These are phyloP conservation scores for Talaromyces sp. DNA, from an alignment of 2,329 filamentous ascomycete genomes.

Conservation along the genomic window DNA sequence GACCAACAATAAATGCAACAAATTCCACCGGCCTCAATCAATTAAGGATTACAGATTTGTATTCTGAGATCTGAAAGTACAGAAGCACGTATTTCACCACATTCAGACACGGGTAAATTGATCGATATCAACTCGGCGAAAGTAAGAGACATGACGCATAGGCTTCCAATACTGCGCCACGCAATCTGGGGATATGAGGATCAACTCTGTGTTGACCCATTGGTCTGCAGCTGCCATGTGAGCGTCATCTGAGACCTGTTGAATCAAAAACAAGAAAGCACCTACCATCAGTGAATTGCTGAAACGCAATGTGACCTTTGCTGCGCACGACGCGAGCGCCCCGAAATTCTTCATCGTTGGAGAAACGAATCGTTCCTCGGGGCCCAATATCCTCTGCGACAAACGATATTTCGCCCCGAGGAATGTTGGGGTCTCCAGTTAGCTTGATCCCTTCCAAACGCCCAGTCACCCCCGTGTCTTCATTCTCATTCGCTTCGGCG, in stretches of 20 bases:
- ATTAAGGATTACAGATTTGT: background rate
- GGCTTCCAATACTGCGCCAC: constrained; percentile 76
- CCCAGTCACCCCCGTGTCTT: constrained; percentile 52
- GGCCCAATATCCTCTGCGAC: constrained; percentile 70
- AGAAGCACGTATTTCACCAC: constrained; percentile 12
- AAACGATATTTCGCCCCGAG: constrained; percentile 78
- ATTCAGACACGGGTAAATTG: constrained; percentile 21
- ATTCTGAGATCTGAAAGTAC: background rate
- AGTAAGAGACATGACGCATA: constrained; percentile 42
- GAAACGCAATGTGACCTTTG: constrained; percentile 69
- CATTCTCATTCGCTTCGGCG: constrained; percentile 24
- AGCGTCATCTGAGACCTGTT: background rate
- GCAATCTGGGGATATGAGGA: constrained; percentile 69
- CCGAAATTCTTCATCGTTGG: constrained; percentile 62
- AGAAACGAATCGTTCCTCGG: constrained; percentile 56
- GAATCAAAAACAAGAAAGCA: constrained; percentile 7
- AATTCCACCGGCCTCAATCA: background rate
- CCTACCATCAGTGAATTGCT: constrained; percentile 67
- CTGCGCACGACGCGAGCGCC: constrained; percentile 69
- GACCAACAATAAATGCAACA: background rate
- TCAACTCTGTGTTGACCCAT: constrained; percentile 69
- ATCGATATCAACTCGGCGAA: constrained; percentile 38
- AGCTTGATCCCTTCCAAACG: constrained; percentile 79
- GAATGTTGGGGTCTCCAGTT: constrained; percentile 86
- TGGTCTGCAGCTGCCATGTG: constrained; percentile 49